Evolutionary conservation across 2,329 filamentous ascomycete species (phyloP).

Genomic region (Talaromyces sp.): DNA sequence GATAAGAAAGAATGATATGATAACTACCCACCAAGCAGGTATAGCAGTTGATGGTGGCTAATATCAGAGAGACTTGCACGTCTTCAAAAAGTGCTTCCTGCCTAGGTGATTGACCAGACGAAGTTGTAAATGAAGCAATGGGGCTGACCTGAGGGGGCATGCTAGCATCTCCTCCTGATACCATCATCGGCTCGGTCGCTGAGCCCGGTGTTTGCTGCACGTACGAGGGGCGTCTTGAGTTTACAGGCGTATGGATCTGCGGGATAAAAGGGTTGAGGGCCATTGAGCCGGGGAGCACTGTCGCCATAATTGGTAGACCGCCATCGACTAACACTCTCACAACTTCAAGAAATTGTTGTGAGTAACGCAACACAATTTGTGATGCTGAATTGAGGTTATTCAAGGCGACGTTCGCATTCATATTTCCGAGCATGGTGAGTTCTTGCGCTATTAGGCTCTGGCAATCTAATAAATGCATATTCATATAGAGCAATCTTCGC

Average conservation of each 20-base stretch:
- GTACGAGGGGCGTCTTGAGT: slow-evolving; percentile 15
- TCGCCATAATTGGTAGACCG: neutral
- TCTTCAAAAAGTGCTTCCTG: slow-evolving; percentile 11
- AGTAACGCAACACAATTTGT: slow-evolving; percentile 10
- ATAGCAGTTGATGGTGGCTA: slow-evolving; percentile 19
- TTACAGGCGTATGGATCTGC: slow-evolving; percentile 9
- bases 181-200: neutral
- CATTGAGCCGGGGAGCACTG: neutral
- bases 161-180: neutral
- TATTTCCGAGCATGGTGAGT: slow-evolving; percentile 16
- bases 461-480: slow-evolving; percentile 15
- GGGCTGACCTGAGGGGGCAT: neutral
- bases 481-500: slow-evolving; percentile 15
- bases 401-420: slow-evolving; percentile 13
- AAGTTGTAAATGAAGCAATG: neutral
- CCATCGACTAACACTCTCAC: slow-evolving; percentile 9
- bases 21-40: slow-evolving; percentile 19
- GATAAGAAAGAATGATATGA: slow-evolving; percentile 18
- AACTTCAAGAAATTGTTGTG: slow-evolving; percentile 13
- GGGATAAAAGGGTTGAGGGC: neutral
- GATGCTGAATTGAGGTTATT: slow-evolving; percentile 14
- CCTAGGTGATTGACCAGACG: neutral
- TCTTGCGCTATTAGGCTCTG: slow-evolving; percentile 15
- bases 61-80: slow-evolving; percentile 14
- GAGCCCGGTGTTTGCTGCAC: slow-evolving; percentile 1